phyloP scores from a whole-genome alignment of 2,329 filamentous ascomycete genomes.

The Escovopsis weberi region DNA sequence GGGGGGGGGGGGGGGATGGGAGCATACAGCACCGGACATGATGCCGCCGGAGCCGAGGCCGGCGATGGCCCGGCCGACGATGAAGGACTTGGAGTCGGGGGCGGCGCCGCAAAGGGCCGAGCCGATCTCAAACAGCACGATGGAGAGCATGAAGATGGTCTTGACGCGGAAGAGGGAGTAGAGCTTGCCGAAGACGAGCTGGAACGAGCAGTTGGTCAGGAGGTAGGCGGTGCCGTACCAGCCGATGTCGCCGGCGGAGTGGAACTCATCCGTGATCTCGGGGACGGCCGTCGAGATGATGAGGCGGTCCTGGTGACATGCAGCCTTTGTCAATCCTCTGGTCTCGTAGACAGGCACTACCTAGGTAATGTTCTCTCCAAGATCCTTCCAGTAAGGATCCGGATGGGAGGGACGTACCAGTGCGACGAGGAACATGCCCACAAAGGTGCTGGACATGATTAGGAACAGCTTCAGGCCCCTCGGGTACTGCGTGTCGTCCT shows the following conservation, averaged over 20 bases:
- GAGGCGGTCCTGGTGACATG: slow-evolving; percentile 13
- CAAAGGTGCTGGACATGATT: slow-evolving; percentile 1
- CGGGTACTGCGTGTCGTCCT: not conserved
- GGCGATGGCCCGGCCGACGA: slow-evolving; percentile 23
- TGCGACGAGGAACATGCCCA: slow-evolving; percentile 7
- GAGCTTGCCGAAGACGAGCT: slow-evolving; percentile 14
- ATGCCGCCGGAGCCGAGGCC: slow-evolving; percentile 22
- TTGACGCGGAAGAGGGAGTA: slow-evolving; percentile 17
- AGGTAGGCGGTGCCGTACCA: slow-evolving; percentile 18
- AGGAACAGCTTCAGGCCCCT: not conserved
- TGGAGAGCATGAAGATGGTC: slow-evolving; percentile 10
- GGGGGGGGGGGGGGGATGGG: no score
- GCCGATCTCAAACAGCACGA: slow-evolving; percentile 13
- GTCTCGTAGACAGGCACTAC: not conserved
- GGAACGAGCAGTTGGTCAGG: slow-evolving; percentile 13
- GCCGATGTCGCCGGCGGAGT: slow-evolving; percentile 26
- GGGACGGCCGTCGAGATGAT: slow-evolving; percentile 24
- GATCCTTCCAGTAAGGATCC: not conserved
- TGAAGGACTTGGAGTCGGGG: slow-evolving; percentile 18
- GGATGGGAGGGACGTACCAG: not conserved
- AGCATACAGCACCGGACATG: slow-evolving; percentile 15
- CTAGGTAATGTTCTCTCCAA: not conserved
- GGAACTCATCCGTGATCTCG: slow-evolving; percentile 19
- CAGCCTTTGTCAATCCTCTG: not conserved
- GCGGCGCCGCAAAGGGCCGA: slow-evolving; percentile 12